Percentiles rank a stretch among this genome's conserved stretches.
Conservation (phyloP, 768 basidiomycete species). For the Lentinus brumalis region DNA sequence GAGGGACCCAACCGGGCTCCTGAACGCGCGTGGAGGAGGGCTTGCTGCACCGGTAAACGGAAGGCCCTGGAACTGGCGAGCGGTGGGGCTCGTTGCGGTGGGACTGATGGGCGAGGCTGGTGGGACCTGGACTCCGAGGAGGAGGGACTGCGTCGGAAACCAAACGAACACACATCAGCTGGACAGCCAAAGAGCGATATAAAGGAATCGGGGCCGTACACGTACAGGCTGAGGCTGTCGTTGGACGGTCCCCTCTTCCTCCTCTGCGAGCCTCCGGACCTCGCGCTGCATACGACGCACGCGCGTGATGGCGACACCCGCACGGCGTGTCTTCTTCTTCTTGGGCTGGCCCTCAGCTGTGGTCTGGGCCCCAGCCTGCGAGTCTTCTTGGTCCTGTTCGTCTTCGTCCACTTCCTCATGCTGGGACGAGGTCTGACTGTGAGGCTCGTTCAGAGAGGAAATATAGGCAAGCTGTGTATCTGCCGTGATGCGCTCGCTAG, state of each 20-base stretch:
- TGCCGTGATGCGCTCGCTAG: slow-evolving; percentile 16
- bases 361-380: slow-evolving; percentile 5
- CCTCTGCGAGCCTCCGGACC: slow-evolving; percentile 18
- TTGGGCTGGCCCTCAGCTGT: slow-evolving; percentile 13
- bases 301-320: slow-evolving; percentile 18
- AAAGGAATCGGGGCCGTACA: slow-evolving; percentile 5
- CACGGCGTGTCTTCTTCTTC: slow-evolving; percentile 22
- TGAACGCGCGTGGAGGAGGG: background rate
- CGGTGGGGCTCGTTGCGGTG: background rate
- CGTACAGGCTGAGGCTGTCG: slow-evolving; percentile 15
- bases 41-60: background rate
- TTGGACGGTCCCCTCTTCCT: slow-evolving; percentile 11
- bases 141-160: background rate
- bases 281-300: slow-evolving; percentile 21
- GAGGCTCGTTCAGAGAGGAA: slow-evolving; percentile 11
- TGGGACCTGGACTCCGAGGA: background rate
- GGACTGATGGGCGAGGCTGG: background rate
- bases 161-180: background rate
- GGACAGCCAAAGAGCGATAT: background rate
- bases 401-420: slow-evolving; percentile 14
- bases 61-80: slow-evolving; percentile 4
- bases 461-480: slow-evolving; percentile 14
- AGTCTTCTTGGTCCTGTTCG: slow-evolving; percentile 10
- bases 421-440: slow-evolving; percentile 5
- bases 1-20: slow-evolving; percentile 9